Percentiles rank a stretch among this genome's conserved stretches.
Conservation (phyloP, 192 early-diverging fungal genomes). For the Coemansia sp. region DNA sequence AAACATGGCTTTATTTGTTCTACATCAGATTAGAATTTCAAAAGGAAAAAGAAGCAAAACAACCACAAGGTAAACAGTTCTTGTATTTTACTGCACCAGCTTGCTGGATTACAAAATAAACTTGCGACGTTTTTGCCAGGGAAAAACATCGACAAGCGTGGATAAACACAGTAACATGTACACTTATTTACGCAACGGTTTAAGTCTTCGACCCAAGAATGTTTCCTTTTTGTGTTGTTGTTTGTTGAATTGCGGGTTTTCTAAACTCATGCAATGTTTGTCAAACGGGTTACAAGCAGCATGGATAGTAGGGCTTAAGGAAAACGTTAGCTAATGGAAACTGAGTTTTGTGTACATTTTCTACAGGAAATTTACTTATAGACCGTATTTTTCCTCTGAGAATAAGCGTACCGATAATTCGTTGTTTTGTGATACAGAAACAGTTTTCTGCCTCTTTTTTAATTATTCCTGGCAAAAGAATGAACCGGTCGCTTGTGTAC, state of each 20-base stretch:
- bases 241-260: neutral
- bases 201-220: neutral
- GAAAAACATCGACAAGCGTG: neutral
- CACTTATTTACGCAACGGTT: neutral
- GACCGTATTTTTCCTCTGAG: neutral
- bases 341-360: neutral
- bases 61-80: too few species aligned
- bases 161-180: neutral
- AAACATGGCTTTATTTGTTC: too few species aligned
- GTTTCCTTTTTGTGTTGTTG: neutral
- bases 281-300: neutral
- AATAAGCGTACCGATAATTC: neutral
- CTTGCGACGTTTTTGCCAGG: too few species aligned
- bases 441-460: neutral
- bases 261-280: neutral
- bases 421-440: neutral
- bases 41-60: too few species aligned
- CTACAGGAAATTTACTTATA: neutral
- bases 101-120: too few species aligned
- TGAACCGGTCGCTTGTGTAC: neutral
- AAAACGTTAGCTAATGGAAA: neutral
- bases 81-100: too few species aligned
- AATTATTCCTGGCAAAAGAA: neutral
- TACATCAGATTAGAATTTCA: too few species aligned
- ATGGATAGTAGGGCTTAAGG: neutral